Evolutionary conservation across 352 stramenopile genomes (phyloP).

Genomic region (Phytophthora citrophthora): DNA sequence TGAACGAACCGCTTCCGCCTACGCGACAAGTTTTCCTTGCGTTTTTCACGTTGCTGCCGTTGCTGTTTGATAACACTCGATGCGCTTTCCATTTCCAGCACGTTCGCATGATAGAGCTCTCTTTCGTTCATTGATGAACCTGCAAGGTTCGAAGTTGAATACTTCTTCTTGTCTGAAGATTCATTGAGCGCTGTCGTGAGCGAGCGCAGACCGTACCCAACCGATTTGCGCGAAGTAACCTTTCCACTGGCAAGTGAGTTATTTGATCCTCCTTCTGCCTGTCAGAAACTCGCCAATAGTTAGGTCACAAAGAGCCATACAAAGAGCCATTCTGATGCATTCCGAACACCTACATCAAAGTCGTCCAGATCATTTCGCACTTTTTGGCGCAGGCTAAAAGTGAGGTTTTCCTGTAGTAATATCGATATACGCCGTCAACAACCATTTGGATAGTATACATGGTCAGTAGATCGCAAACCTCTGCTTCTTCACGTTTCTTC

Average conservation of each 20-base stretch:
- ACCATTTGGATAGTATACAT: not conserved
- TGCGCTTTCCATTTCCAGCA: conserved; percentile 32
- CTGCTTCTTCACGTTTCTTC: conserved; percentile 42
- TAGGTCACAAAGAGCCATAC: not conserved
- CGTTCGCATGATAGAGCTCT: conserved; percentile 33
- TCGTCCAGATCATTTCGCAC: conserved; percentile 59
- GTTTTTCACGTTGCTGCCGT: conserved; percentile 52
- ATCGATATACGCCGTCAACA: not conserved
- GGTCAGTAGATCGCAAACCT: conserved; percentile 27
- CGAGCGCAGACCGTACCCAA: conserved; percentile 69
- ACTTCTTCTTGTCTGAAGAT: conserved; percentile 33
- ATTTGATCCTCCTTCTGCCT: conserved; percentile 18
- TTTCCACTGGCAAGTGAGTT: not conserved
- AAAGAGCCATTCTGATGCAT: not conserved
- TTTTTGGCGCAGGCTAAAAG: conserved; percentile 60
- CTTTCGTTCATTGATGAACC: conserved; percentile 33
- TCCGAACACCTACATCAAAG: conserved; percentile 51
- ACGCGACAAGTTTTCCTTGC: conserved; percentile 55
- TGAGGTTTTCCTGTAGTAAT: conserved; percentile 41
- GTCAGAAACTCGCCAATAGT: conserved; percentile 1
- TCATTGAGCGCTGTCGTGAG: conserved; percentile 57
- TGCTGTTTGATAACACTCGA: conserved; percentile 53
- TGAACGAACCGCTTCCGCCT: conserved; percentile 72
- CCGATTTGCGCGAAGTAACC: conserved; percentile 50
- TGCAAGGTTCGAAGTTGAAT: conserved; percentile 24